Percentiles rank a stretch among this genome's conserved stretches.
Conservation (phyloP, 1,284 basidiomycete species). For the Sanguinoderma infundibulare region DNA sequence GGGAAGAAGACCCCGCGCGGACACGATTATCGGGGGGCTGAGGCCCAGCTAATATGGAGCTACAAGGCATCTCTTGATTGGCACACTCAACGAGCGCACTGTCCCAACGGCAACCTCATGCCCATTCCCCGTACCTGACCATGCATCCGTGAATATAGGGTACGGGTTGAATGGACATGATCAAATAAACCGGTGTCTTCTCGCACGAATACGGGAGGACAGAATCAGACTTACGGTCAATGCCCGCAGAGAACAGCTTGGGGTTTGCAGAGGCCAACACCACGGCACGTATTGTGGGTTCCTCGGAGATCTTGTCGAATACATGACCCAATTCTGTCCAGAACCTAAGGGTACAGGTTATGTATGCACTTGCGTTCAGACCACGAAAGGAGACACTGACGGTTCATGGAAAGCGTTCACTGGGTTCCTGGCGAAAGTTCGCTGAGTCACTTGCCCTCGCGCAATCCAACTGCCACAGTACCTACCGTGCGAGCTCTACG, state of each 20-base stretch:
- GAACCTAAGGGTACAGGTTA: slow-evolving; percentile 49
- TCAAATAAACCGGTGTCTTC: background rate
- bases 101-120: no score
- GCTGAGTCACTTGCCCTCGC: background rate
- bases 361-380: background rate
- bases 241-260: slow-evolving; percentile 80
- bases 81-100: no score
- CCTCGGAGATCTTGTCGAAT: slow-evolving; percentile 60
- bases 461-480: background rate
- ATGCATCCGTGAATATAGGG: no score
- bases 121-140: no score
- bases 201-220: no score
- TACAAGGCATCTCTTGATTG: no score
- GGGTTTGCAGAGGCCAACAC: slow-evolving; percentile 74
- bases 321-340: slow-evolving; percentile 72
- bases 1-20: slow-evolving; percentile 94
- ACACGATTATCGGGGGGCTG: no score
- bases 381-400: slow-evolving; percentile 38
- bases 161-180: no score
- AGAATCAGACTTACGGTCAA: slow-evolving; percentile 63
- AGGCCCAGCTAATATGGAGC: no score
- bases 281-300: slow-evolving; percentile 67
- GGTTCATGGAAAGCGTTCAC: slow-evolving; percentile 78
- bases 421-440: slow-evolving; percentile 52
- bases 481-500: slow-evolving; percentile 60